Evolutionary conservation across 2,329 filamentous ascomycete genomes (phyloP), one percentile per base, ranked within the genome.

Genomic region (Scytalidium lignicola): DNA sequence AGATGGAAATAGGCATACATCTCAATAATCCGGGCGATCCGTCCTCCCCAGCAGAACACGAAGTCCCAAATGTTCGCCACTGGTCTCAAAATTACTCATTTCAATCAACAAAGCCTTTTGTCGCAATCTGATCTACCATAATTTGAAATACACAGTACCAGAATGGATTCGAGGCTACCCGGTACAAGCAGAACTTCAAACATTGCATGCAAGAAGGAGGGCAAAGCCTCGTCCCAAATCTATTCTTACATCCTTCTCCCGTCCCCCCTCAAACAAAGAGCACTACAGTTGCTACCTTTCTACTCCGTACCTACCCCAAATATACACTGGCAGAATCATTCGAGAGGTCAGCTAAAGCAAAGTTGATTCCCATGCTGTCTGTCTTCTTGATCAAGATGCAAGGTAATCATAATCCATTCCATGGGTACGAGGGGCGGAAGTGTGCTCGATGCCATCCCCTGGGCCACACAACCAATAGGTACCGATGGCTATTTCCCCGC

Each of bases 391-490:
- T n/a, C n/a, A n/a, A n/a, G n/a, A n/a, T n/a, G n/a, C 41, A 45
- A 49, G 44, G 47, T 49, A 51, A 55, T 49, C 44, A 49, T 41
- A 42, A 43, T 50, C 41, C 29, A 26, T 46, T 50, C 43, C 41
- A 48, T 46, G 47, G 47, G 42, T 42, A 44, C 49, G 29, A 49
- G 46, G 32, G n/a, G 5, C 15, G 32, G n/a, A 37, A 37, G 50
- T 49, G 13, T 49, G 50, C 51, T 46, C 32, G 47, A 54, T 37
- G 12, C 32, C 32, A 13, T 13, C 46, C 56, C 55, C 54, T 56
- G 55, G 49, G 20, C 41, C 55, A 57, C 57, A 59, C 56, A 51
- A 29, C 58, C 58, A 60, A 59, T 59, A 21, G 48, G 45, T 41
- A 41, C 18, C 10, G 43, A 21, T 17, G 21, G 39, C 29, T 28